Evolutionary conservation across 805 yeast species (phyloP).

Genomic region (Wickerhamomyces canadensis): DNA sequence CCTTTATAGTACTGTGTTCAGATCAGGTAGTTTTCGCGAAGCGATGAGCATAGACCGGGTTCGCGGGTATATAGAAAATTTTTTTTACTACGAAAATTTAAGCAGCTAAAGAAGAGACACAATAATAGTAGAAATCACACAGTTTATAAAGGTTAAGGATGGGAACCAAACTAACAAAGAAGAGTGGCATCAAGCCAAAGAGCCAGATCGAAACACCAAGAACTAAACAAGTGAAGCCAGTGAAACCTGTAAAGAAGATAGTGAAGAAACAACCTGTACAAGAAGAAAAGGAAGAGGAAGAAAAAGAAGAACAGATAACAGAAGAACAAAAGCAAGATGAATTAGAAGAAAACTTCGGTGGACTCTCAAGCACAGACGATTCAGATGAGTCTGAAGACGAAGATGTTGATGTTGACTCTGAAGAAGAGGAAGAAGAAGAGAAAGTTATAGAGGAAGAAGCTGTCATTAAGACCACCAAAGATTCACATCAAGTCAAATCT

Average conservation of each 20-base stretch:
- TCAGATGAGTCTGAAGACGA: conserved; percentile 16
- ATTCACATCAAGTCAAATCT: conserved; percentile 21
- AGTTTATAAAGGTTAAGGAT: conserved; percentile 1
- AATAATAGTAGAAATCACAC: too few species aligned
- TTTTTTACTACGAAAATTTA: conserved; percentile 1
- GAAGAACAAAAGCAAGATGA: conserved; percentile 7
- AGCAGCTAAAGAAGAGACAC: background rate
- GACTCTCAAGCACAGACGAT: conserved; percentile 13
- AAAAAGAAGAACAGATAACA: conserved; percentile 15
- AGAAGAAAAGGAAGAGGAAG: conserved; percentile 4
- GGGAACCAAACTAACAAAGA: conserved; percentile 16
- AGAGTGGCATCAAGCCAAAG: conserved; percentile 17
- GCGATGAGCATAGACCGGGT: conserved; percentile 16
- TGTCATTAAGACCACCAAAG: conserved; percentile 22
- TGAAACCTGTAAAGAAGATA: too few species aligned
- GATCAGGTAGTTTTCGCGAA: background rate
- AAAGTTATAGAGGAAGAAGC: too few species aligned
- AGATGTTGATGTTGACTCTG: conserved; percentile 22
- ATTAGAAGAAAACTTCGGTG: conserved; percentile 8
- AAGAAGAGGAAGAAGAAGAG: conserved; percentile 13
- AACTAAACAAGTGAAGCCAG: too few species aligned
- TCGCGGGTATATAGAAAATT: too few species aligned
- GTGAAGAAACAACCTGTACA: background rate
- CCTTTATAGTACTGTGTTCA: too few species aligned
- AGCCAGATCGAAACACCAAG: conserved; percentile 8